Base-by-base conservation (phyloP, 78 protist genomes). In the Cavenderia fasciculata region DNA sequence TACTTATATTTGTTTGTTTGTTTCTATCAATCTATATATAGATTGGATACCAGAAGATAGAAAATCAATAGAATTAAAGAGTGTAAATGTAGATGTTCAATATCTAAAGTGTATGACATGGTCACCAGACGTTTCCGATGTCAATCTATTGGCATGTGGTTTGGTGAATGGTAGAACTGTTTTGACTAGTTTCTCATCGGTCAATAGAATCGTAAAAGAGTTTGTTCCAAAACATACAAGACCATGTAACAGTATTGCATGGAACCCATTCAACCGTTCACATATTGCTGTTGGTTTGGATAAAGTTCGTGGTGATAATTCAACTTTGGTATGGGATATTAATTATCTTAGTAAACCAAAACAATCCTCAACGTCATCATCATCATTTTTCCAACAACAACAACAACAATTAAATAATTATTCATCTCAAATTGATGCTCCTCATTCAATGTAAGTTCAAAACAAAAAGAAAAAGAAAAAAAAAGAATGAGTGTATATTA, bases 281-380 rank as follows among this genome's bases (percentile, higher is more conserved):
- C 94, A 79, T 44, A 21, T 90, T 10, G 94, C 94, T 8, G 76
- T 76, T 1, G 94, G 94, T 77, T 76, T 90, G 19, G 94, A 90
- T 51, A 90, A 90, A 38, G 59, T 90, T 33, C 27, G 94, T 70
- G 59, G 59, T 27, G 94, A 90, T 47, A 16, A 25, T 11, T 90
- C 94, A 4, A 90, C 94, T 19, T 33, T 90, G 10, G 62, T 90
- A 36, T 90, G 94, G 94, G 94, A 90, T 63, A 69, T 79, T 33
- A 90, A 90, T 19, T 76, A 82, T 49, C 25, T 65, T 21, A 71
- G 56, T 41, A 66, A 69, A 43, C 16, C 59, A 25, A 49, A 23
- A 33, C 72, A 63, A 4, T n/a, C 72, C 4, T 31, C 85, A 51
- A 18, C 62, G n/a, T n/a, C n/a, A n/a, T 33, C 51, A 31, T 36